Conservation (phyloP, 768 basidiomycete species). For the Serendipita sp. region DNA sequence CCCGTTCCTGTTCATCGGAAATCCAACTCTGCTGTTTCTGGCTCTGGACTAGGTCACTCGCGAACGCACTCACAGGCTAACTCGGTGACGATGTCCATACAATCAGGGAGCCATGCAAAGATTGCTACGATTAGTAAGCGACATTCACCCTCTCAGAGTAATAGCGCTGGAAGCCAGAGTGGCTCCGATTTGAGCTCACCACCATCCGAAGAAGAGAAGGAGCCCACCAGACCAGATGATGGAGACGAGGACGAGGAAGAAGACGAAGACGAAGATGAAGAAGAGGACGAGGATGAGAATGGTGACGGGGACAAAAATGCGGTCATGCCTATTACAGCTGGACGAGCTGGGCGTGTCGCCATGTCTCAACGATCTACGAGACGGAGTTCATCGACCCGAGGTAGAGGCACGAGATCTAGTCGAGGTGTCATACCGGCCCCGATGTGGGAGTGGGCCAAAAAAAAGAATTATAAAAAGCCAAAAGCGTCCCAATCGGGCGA, state of each 20-base stretch:
- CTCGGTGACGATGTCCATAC: background rate
- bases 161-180: background rate
- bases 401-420: conserved; percentile 14
- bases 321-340: background rate
- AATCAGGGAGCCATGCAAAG: background rate
- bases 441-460: conserved; percentile 78
- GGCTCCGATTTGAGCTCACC: background rate
- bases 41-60: background rate
- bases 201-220: background rate
- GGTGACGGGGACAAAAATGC: background rate
- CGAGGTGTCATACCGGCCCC: conserved; percentile 55
- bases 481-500: conserved; percentile 5
- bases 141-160: background rate
- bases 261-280: background rate
- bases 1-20: background rate
- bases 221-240: background rate
- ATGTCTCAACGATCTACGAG: conserved; percentile 9
- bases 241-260: background rate
- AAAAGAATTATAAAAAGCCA: conserved; percentile 33
- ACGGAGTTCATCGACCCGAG: conserved; percentile 15
- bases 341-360: conserved; percentile 12
- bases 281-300: background rate
- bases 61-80: background rate
- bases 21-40: background rate
- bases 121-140: background rate